phyloP scores from a whole-genome alignment of 139 green algal species.

The Mesostigma viride region DNA sequence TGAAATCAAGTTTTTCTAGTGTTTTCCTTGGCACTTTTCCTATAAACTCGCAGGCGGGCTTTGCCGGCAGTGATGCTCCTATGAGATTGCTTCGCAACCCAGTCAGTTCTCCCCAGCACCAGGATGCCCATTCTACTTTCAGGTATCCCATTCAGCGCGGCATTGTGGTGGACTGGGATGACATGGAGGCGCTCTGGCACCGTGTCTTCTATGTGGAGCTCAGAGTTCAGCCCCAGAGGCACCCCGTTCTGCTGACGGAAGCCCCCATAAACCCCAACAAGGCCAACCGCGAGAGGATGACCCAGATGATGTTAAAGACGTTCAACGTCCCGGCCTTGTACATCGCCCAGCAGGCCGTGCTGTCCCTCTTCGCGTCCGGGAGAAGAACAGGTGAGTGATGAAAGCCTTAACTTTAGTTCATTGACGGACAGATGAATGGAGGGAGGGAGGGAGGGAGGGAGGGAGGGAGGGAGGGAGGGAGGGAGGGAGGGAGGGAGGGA shows the following conservation, averaged over 20 bases:
- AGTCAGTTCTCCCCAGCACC: slow-evolving; percentile 46
- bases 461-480: no score
- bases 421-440: no score
- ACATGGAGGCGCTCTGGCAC: slow-evolving; percentile 51
- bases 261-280: slow-evolving; percentile 40
- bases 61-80: slow-evolving; percentile 42
- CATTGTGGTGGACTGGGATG: slow-evolving; percentile 50
- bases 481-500: no score
- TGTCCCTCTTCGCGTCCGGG: no score
- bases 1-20: slow-evolving; percentile 11
- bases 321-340: slow-evolving; percentile 42
- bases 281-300: slow-evolving; percentile 45
- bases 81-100: slow-evolving; percentile 43
- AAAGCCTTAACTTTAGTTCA: no score
- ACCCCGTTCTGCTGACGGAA: slow-evolving; percentile 41
- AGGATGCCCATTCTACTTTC: no score
- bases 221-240: slow-evolving; percentile 40
- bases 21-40: neutral
- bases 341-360: slow-evolving; percentile 41
- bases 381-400: no score
- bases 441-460: no score
- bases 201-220: slow-evolving; percentile 52
- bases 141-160: slow-evolving; percentile 46
- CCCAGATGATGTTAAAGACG: slow-evolving; percentile 51
- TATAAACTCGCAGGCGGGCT: slow-evolving; percentile 36